Evolutionary conservation across 495 filamentous ascomycete genomes (phyloP).

Genomic region (Penicillium cataractarum): DNA sequence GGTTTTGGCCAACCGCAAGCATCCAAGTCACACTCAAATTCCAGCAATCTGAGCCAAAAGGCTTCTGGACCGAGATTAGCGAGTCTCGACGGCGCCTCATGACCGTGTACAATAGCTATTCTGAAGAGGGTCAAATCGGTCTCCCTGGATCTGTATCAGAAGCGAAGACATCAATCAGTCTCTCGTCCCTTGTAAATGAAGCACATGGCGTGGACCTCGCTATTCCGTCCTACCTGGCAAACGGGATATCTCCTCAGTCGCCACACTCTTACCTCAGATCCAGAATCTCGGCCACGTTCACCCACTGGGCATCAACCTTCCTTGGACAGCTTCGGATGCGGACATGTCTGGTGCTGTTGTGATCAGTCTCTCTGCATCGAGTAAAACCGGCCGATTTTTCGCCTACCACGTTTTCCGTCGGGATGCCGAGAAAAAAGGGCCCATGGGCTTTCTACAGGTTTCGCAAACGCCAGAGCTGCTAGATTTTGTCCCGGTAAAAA

Average conservation of each 20-base stretch:
- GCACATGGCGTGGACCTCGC: neutral
- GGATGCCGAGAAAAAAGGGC: neutral
- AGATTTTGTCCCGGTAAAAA: neutral
- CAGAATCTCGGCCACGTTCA: neutral
- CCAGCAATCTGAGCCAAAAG: neutral
- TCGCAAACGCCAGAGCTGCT: neutral
- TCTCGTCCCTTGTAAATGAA: neutral
- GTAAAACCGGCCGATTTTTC: neutral
- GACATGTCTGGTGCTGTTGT: neutral
- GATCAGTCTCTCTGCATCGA: neutral
- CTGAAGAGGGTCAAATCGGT: neutral
- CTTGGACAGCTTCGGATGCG: neutral
- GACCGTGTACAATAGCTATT: neutral
- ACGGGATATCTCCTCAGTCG: neutral
- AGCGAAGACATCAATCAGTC: neutral
- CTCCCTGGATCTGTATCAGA: neutral
- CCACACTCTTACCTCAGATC: neutral
- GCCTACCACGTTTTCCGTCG: neutral
- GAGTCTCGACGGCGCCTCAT: neutral
- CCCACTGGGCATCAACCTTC: neutral
- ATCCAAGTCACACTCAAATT: neutral
- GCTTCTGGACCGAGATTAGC: neutral
- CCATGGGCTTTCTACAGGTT: neutral
- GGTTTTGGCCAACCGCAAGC: neutral
- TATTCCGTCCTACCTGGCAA: neutral